Base-by-base conservation (phyloP, 2,329 filamentous ascomycete species). In the Coccinonectria pachysandricola region DNA sequence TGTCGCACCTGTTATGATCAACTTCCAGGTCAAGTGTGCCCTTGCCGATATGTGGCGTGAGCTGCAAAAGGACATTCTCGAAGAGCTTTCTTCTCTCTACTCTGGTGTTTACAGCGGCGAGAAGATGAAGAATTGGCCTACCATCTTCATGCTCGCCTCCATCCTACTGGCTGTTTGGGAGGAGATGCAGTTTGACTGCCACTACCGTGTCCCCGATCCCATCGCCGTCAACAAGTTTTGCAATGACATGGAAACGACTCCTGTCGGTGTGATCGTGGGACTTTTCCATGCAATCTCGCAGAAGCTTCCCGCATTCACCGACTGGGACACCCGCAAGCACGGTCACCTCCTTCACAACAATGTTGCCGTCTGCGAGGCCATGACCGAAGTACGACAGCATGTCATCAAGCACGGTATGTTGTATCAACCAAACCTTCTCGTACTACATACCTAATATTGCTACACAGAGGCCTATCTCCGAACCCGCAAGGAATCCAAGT, bases 11-110 rank as follows among this genome's bases (percentile, higher is more conserved):
- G 87, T 95, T 52, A 93, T 96, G 87, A 92, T 96, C 72, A 96
- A 95, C 67, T 95, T 95, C 73, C 85, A 95, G 64, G 86, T 96
- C 66, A 96, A 96, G 71, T 91, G 83, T 48, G 87, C 87, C 28
- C 78, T 96, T 61, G 88, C 87, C 40, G 86, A 92, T 49, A 92
- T 95, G 84, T 96, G 88, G 88, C 86, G 88, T 40, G 87, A 94
- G 57, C 68, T 96, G 31, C 87, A 95, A 56, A 93, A 92, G 64
- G 88, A 95, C 45, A 86, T 95, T 19, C 69, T 96, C 3, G 87
- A 93, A 62, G 88, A 96, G 63, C 71, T 96, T 2, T 95, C 88
- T 2, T 64, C 75, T 6, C 70, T 96, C 9, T 96, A 95, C 69
- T 92, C 85, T n/a, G 93, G 86, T 39, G 88, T 96, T 22, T 96